phyloP scores from a whole-genome alignment of 163 green algal species.

The Botryococcus braunii region DNA sequence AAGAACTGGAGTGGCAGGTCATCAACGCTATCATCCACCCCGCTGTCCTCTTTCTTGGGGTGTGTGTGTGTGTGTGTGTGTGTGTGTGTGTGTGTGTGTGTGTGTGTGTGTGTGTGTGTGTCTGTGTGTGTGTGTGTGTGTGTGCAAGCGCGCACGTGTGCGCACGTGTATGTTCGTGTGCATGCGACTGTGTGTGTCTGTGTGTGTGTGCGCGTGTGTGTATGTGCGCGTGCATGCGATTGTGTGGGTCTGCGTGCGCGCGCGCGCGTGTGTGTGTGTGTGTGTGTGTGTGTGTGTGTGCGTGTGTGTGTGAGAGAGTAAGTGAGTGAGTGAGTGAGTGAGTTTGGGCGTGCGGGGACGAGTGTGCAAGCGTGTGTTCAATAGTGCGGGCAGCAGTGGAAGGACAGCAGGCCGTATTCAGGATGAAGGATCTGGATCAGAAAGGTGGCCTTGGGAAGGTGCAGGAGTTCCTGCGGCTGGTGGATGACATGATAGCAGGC shows the following conservation, averaged over 20 bases:
- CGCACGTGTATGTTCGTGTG: no score
- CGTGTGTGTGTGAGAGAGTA: not conserved
- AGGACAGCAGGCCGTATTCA: not conserved
- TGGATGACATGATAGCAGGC: slow-evolving; percentile 28
- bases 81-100: not conserved
- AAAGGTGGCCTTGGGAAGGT: not conserved
- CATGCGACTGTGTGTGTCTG: no score
- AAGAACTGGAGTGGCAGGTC: not conserved
- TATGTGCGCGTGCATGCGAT: not conserved
- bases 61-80: not conserved
- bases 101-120: not conserved
- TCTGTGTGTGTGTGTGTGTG: not conserved
- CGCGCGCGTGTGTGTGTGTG: not conserved
- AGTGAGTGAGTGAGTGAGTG: not conserved
- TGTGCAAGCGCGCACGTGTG: not conserved
- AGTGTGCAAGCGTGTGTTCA: not conserved
- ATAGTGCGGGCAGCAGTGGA: not conserved
- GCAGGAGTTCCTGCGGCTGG: slow-evolving; percentile 42
- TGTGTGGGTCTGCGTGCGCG: not conserved
- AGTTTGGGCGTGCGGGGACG: not conserved
- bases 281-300: not conserved
- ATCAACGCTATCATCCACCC: not conserved
- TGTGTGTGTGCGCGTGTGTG: not conserved
- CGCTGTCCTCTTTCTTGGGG: no score
- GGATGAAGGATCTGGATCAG: not conserved